phyloP scores from a whole-genome alignment of 2,329 filamentous ascomycete species.

The Cercospora berteroae region DNA sequence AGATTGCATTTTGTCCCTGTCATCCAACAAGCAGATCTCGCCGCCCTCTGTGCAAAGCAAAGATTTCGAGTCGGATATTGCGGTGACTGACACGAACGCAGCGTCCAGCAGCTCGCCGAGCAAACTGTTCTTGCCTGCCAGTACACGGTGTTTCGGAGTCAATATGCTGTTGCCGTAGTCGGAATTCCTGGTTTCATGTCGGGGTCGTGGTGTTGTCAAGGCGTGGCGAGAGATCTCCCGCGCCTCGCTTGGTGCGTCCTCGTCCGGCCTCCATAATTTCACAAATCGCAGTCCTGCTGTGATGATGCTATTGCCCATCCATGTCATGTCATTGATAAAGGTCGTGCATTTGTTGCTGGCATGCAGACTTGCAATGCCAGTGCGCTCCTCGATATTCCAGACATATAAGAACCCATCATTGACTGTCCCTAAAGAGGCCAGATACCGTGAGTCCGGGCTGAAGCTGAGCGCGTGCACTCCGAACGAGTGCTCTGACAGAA shows the following conservation, averaged over 20 bases:
- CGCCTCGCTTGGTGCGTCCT: slow-evolving; percentile 41
- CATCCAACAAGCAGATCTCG: slow-evolving; percentile 84
- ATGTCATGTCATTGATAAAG: slow-evolving; percentile 79
- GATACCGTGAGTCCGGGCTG: slow-evolving; percentile 78
- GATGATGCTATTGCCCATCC: slow-evolving; percentile 80
- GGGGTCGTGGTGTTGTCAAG: slow-evolving; percentile 29
- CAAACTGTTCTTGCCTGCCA: slow-evolving; percentile 83
- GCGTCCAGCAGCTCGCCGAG: slow-evolving; percentile 78
- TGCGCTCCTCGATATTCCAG: slow-evolving; percentile 82
- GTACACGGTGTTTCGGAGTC: slow-evolving; percentile 60
- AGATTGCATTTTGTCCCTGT: slow-evolving; percentile 68
- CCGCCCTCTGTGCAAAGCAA: slow-evolving; percentile 85
- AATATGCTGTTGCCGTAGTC: slow-evolving; percentile 39
- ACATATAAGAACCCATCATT: slow-evolving; percentile 95
- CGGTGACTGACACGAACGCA: slow-evolving; percentile 75
- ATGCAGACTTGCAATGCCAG: slow-evolving; percentile 72
- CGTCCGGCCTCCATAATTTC: slow-evolving; percentile 88
- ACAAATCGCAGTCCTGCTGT: slow-evolving; percentile 88
- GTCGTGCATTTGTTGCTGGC: slow-evolving; percentile 93
- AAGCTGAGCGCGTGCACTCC: slow-evolving; percentile 87
- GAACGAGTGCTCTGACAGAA: slow-evolving; percentile 84
- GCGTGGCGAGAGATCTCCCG: slow-evolving; percentile 23
- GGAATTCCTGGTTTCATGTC: slow-evolving; percentile 35
- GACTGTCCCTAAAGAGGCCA: slow-evolving; percentile 81
- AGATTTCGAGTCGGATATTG: slow-evolving; percentile 69